phyloP scores from a whole-genome alignment of 306 rosid genomes.

The Pyrus bretschneideri region DNA sequence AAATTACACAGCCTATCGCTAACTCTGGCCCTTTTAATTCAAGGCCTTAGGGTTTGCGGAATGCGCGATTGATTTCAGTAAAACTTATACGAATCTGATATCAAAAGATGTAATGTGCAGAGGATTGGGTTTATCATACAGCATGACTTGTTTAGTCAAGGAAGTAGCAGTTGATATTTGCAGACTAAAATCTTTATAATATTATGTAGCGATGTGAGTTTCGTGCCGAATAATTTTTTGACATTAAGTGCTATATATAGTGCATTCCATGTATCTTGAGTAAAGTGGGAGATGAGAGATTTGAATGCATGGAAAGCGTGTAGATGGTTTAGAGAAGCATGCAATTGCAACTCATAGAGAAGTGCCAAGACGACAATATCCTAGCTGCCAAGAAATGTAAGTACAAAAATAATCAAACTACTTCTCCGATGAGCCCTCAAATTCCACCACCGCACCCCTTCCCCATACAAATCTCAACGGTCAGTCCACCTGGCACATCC shows the following conservation, averaged over 20 bases:
- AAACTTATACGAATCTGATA: no score
- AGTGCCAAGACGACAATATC: not conserved
- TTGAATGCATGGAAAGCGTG: not conserved
- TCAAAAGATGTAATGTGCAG: rapidly evolving
- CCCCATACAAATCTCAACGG: not conserved
- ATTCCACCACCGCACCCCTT: not conserved
- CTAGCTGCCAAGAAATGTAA: not conserved
- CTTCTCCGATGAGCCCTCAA: not conserved
- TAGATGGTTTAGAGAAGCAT: not conserved
- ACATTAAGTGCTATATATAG: no score
- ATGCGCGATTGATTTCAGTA: no score
- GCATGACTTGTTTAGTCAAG: not conserved
- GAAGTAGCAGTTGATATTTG: not conserved
- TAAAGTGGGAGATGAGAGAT: not conserved
- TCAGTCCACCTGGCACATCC: not conserved
- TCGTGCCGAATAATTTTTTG: no score
- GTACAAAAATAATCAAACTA: not conserved
- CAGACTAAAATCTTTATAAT: no score
- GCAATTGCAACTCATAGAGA: not conserved
- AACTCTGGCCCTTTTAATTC: no score
- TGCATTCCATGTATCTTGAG: no score
- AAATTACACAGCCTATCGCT: no score
- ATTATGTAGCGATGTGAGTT: no score
- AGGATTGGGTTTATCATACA: no score
- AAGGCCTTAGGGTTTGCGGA: no score